Conservation (phyloP, 495 filamentous ascomycete species). For the Penicillium crystallinum region DNA sequence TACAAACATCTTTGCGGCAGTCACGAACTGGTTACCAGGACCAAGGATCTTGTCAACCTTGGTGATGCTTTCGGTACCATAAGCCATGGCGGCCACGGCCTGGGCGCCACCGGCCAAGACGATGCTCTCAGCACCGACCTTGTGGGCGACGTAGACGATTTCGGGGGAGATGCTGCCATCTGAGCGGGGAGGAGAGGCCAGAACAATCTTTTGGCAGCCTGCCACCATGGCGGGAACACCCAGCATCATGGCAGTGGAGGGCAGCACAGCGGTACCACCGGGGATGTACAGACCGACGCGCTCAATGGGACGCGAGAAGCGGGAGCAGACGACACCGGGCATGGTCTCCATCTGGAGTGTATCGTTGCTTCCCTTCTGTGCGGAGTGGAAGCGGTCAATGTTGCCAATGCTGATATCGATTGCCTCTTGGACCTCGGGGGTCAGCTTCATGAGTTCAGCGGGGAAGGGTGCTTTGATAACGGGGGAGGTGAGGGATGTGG, state of each 20-base stretch:
- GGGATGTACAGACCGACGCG: constrained; percentile 92
- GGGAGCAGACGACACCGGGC: constrained; percentile 92
- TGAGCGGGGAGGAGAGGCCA: constrained; percentile 83
- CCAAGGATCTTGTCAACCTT: constrained; percentile 99
- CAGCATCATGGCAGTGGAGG: constrained; percentile 94
- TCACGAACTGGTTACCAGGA: constrained; percentile 97
- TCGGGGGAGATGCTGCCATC: constrained; percentile 93
- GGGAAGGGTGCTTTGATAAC: constrained; percentile 87
- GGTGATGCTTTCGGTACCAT: constrained; percentile 67
- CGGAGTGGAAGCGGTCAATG: constrained; percentile 87
- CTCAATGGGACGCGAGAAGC: constrained; percentile 89
- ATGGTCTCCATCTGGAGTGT: constrained; percentile 86
- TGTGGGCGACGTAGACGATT: constrained; percentile 97
- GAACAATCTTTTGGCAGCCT: constrained; percentile 90
- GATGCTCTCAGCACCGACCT: constrained; percentile 90
- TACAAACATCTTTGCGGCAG: constrained; percentile 95
- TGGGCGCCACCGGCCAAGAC: constrained; percentile 94
- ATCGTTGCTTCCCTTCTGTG: constrained; percentile 71
- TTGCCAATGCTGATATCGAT: constrained; percentile 92
- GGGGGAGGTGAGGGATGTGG: constrained; percentile 79
- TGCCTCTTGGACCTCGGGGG: constrained; percentile 76
- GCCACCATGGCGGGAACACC: constrained; percentile 96
- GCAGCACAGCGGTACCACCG: constrained; percentile 91
- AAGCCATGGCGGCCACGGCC: constrained; percentile 74
- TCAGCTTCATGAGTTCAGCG: constrained; percentile 73